A percentile compares a stretch with the other conserved stretches of the same genome.
These are phyloP conservation scores for Rosa persica DNA, from an alignment of 306 rosid genomes.

Conservation along the genomic window DNA sequence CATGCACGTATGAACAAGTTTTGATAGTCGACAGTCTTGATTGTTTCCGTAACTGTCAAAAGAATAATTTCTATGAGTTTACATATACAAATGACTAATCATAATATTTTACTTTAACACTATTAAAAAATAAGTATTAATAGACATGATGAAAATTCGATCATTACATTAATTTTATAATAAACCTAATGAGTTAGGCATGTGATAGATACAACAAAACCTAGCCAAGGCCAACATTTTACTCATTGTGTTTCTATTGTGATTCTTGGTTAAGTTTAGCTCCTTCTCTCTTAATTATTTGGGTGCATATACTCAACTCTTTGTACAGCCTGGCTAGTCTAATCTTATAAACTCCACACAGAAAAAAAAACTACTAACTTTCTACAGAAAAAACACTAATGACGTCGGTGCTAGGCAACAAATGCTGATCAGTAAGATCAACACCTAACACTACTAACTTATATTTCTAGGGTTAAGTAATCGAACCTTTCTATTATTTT, in stretches of 20 bases:
- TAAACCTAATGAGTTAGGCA: neutral
- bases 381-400: neutral
- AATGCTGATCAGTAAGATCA: neutral
- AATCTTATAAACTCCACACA: neutral
- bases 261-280: conserved; percentile 2
- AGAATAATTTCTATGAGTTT: too few species aligned
- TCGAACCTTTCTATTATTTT: neutral
- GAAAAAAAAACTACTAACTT: neutral
- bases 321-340: neutral
- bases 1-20: neutral
- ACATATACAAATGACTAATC: too few species aligned
- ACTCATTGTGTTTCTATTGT: neutral
- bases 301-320: neutral
- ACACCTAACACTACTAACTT: neutral
- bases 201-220: neutral
- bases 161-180: neutral
- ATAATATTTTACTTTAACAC: too few species aligned
- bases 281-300: conserved; percentile 1
- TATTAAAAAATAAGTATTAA: too few species aligned
- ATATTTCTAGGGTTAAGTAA: neutral
- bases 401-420: conserved; percentile 1
- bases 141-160: too few species aligned
- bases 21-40: too few species aligned
- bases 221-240: neutral
- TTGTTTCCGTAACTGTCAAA: too few species aligned